Evolutionary conservation across 2,329 filamentous ascomycete species (phyloP), one percentile per base, ranked within the genome.

Genomic region (Cordyceps cateniannulata): DNA sequence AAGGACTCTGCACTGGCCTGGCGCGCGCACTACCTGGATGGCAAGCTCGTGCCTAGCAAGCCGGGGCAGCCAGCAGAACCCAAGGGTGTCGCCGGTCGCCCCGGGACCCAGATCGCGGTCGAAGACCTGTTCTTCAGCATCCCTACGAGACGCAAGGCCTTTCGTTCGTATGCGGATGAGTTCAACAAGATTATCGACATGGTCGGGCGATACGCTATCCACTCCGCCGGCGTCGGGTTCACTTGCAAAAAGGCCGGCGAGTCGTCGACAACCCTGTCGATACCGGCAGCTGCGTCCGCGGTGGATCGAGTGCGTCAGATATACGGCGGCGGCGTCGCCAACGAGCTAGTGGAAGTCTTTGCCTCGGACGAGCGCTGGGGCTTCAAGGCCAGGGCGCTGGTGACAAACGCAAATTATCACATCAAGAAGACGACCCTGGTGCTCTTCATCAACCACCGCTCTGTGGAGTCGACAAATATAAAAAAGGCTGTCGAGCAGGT

Each of bases 81-180:
- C 2, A 96, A 91, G 70, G 87, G 91, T 5, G 90, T 88, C 44
- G 93, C 95, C 50, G 95, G 95, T 18, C 85, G 93, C 18, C 88
- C 85, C 64, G 95, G 95, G 8, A 99, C 95, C 2, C 93, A 97
- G 69, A 96, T 99, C 69, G 93, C 91, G 0, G 93, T 99, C 18
- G 93, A 99, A 70, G 95, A 99, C 72, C 77, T 99, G 12, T 99
- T 99, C 73, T 99, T 96, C 79, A 99, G 97, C 68, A 85, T 98
- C 1, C 93, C 92, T 0, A 96, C 89, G 9, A 85, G 95, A 25
- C 86, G 93, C 40, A 85, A 87, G 65, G 95, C 96, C 12, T 99
- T 99, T 69, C 86, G 95, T 45, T 98, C 93, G 16, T 78, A 90
- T 20, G 90, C 92, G 42, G 95, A 99, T 70, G 96, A 99, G 72